phyloP scores from a whole-genome alignment of 139 green algal genomes.

The Chlamydomonas sphaeroides region DNA sequence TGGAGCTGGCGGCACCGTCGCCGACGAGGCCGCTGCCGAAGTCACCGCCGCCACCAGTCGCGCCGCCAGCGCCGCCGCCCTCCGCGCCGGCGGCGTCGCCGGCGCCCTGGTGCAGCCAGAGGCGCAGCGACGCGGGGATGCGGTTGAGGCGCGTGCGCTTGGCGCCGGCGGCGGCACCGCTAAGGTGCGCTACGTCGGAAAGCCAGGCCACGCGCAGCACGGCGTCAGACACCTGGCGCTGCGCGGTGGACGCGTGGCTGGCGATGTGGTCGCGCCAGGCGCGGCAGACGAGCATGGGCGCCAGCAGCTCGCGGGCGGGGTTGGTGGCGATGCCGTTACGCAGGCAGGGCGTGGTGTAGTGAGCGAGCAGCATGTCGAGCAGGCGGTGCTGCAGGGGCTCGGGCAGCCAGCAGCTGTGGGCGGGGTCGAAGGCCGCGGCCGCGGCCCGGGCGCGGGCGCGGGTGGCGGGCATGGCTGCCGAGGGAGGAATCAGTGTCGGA shows the following conservation, averaged over 20 bases:
- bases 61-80: too few species aligned
- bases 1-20: too few species aligned
- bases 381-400: background rate
- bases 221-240: background rate
- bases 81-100: too few species aligned
- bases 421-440: background rate
- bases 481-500: too few species aligned
- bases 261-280: background rate
- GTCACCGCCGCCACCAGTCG: too few species aligned
- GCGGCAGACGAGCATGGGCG: slow-evolving; percentile 14
- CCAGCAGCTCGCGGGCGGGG: background rate
- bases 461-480: too few species aligned
- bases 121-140: background rate
- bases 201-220: slow-evolving; percentile 13
- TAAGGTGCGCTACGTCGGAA: background rate
- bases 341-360: background rate
- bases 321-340: background rate
- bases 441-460: too few species aligned
- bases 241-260: background rate
- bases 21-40: too few species aligned
- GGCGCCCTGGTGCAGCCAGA: background rate
- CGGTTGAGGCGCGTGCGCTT: background rate
- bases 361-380: background rate
- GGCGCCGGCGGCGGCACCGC: background rate
- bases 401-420: background rate